Percentiles rank a stretch among this genome's conserved stretches.
Evolutionary conservation across 768 basidiomycete genomes (phyloP).

Genomic region (Phanerochaete sordida): DNA sequence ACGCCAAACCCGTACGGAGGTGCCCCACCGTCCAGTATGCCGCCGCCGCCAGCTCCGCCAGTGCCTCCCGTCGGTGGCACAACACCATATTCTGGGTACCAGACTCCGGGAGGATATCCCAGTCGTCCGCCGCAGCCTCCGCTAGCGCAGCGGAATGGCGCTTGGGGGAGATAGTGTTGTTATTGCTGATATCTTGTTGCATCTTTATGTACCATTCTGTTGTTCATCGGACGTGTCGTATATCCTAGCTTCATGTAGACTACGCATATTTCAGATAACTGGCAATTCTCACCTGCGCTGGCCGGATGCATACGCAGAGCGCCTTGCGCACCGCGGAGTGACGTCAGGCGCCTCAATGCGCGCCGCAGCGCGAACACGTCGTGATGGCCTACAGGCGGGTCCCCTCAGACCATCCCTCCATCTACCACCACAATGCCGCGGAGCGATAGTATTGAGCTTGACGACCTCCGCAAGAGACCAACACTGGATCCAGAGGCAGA

Average conservation of each 20-base stretch:
- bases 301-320: neutral
- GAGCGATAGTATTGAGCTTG: slow-evolving; percentile 44
- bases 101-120: slow-evolving; percentile 36
- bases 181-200: neutral
- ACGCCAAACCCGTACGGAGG: slow-evolving; percentile 79
- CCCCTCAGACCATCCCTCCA: neutral
- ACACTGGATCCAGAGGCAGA: slow-evolving; percentile 5
- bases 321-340: neutral
- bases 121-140: slow-evolving; percentile 35
- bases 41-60: neutral
- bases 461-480: slow-evolving; percentile 28
- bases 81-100: neutral
- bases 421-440: no score
- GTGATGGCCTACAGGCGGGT: neutral
- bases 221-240: neutral
- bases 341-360: neutral
- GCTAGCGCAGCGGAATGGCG: slow-evolving; percentile 21
- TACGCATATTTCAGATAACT: slow-evolving; percentile 7
- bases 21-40: neutral
- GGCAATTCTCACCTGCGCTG: neutral
- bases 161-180: slow-evolving; percentile 30
- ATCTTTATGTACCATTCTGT: slow-evolving; percentile 3
- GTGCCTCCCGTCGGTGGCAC: neutral
- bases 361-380: neutral
- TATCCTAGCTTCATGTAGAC: slow-evolving; percentile 10